Base-by-base conservation (phyloP, 371 early-diverging fungal genomes). In the Nematocida ironsii region DNA sequence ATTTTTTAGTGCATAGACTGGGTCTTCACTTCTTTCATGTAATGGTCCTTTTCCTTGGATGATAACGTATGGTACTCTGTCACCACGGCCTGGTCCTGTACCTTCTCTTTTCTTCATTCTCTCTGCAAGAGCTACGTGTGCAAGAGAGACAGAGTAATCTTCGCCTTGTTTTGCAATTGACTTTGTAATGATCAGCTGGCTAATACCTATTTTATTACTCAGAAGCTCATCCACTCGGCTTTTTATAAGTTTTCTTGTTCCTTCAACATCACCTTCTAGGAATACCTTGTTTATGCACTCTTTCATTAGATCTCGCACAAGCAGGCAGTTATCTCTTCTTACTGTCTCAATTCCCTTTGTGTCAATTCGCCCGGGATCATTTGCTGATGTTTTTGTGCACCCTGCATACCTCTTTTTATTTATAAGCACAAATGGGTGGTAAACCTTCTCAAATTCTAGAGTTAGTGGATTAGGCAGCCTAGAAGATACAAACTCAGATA, bases 351-450 rank as follows among this genome's bases (percentile, higher is more conserved):
- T 95, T 64, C 99, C 99, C 88, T 96, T 98, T 33, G 96, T 92
- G 86, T 98, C 99, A 84, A 98, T 89, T 86, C 94, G 94, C 85
- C 95, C 95, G 73, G 91, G 91, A 67, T 91, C 93, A 2, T 92
- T 91, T 5, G 94, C 91, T 45, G 89, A 90, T 7, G 95, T 94
- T 11, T 55, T 57, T 20, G 52, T 44, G 7, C 97, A 88, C 23
- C 98, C 99, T 40, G 98, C 98, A 87, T 98, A 99, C 66, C 98
- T 92, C 88, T 99, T 99, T 88, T 99, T 99, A 89, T 93, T 97
- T 83, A 99, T 97, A 50, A 99, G 89, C 62, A 99, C 86, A 86
- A 95, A 97, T 4, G 98, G 97, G 80, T 90, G 95, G 84, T 98
- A 98, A 3, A 95, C 96, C 85, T 98, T 99, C 86, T 99, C 98